Base-by-base conservation (phyloP, 2,329 filamentous ascomycete species). In the Cryphonectria naterciae region DNA sequence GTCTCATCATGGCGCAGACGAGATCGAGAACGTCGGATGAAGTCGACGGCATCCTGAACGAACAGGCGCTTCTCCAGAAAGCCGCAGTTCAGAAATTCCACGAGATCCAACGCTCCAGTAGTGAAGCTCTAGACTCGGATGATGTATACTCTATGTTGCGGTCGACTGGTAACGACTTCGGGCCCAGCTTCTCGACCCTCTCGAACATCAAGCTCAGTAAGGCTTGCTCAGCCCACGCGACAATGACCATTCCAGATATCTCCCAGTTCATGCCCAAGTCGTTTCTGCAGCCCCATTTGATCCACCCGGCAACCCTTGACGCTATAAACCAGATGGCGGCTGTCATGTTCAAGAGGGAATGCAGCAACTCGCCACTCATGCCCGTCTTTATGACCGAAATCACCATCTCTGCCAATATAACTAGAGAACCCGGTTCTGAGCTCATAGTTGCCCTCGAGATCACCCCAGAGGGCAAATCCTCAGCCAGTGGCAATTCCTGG, bases 291-390 rank as follows among this genome's bases (percentile, higher is more conserved):
- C 68, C 68, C 19, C 67, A 70, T 11, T 19, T 63, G 0, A 46
- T 70, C 32, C 69, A 70, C 49, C 69, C 69, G 4, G 19, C 65
- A 3, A 60, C 60, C 13, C 65, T 70, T 4, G 69, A 70, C 22
- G 63, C 54, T 52, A 41, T 70, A 3, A 46, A 61, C n/a, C 68
- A 70, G 54, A 22, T 54, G 15, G 63, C 39, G 0, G 37, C 64
- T 28, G 37, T 63, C 10, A 58, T 65, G 25, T 65, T 69, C 28
- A 70, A 58, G 32, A 66, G 71, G 41, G 68, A 73, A 19, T 61
- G 73, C 56, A 37, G 49, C 25, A 43, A 68, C 8, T 58, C 71
- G 25, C 73, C 71, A 2, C 64, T 74, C 58, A 71, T 74, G 69
- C 73, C 71, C 15, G 49, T 52, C 41, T 58, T 64, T 32, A 63